Evolutionary conservation across 2,329 filamentous ascomycete species (phyloP).

Genomic region (Boeremia lycopersici): DNA sequence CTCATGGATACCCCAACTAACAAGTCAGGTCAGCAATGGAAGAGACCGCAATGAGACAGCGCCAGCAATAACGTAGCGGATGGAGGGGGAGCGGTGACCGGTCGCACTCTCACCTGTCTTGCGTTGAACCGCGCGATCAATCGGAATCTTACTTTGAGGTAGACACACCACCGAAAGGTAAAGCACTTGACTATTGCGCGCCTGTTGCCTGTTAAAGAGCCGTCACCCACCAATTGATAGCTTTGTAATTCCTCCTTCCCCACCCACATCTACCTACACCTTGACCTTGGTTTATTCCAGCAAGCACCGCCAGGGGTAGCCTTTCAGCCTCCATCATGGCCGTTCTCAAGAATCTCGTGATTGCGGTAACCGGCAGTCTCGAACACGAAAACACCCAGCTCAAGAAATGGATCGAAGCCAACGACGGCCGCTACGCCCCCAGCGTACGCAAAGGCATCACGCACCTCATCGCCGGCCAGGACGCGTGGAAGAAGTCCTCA

Average conservation of each 20-base stretch:
- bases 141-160: constrained; percentile 19
- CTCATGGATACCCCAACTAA: not conserved
- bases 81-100: not conserved
- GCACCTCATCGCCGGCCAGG: constrained; percentile 71
- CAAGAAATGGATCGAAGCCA: constrained; percentile 66
- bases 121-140: not conserved
- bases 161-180: constrained; percentile 17
- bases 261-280: not conserved
- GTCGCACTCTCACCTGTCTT: constrained; percentile 20
- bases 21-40: not conserved
- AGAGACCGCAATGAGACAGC: too few species aligned
- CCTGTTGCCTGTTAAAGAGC: not conserved
- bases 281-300: not conserved
- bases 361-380: constrained; percentile 66
- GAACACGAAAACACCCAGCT: constrained; percentile 59
- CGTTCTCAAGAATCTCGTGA: constrained; percentile 58
- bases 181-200: not conserved
- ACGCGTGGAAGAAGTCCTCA: constrained; percentile 62
- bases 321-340: constrained; percentile 28
- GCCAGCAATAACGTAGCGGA: too few species aligned
- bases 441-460: constrained; percentile 65
- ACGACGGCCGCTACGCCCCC: constrained; percentile 64
- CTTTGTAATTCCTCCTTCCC: not conserved
- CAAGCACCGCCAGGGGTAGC: not conserved
- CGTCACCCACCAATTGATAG: not conserved